Evolutionary conservation across 768 basidiomycete species (phyloP).

Genomic region (Serendipita vermifera): DNA sequence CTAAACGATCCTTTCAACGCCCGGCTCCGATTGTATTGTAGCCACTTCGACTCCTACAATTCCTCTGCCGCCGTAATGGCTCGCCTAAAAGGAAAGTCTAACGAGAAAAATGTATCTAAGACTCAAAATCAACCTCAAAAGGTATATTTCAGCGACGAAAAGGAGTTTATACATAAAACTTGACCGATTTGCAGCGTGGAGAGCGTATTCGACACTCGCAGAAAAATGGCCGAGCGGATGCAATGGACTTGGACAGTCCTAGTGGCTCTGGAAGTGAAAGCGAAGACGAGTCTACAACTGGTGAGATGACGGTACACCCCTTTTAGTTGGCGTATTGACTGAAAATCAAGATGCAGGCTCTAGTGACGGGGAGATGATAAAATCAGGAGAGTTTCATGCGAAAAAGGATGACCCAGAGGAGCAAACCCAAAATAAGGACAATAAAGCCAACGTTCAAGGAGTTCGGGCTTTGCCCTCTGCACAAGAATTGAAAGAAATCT

Average conservation of each 20-base stretch:
- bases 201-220: background rate
- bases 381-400: background rate
- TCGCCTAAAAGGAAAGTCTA: background rate
- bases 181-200: background rate
- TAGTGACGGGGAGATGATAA: background rate
- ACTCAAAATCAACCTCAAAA: background rate
- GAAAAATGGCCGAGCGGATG: background rate
- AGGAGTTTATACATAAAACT: no score
- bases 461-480: background rate
- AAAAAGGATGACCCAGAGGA: background rate
- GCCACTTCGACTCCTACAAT: no score
- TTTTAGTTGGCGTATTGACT: background rate
- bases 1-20: no score
- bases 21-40: no score
- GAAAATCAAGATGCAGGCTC: background rate
- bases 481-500: conserved; percentile 52
- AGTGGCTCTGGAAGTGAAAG: background rate
- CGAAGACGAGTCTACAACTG: background rate
- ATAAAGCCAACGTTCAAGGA: background rate
- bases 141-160: background rate
- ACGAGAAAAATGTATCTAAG: background rate
- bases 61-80: no score
- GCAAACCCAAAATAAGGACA: background rate
- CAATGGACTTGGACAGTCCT: background rate
- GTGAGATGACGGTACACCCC: background rate